Evolutionary conservation across 1,284 basidiomycete genomes (phyloP).

Genomic region (Ustilago tritici): DNA sequence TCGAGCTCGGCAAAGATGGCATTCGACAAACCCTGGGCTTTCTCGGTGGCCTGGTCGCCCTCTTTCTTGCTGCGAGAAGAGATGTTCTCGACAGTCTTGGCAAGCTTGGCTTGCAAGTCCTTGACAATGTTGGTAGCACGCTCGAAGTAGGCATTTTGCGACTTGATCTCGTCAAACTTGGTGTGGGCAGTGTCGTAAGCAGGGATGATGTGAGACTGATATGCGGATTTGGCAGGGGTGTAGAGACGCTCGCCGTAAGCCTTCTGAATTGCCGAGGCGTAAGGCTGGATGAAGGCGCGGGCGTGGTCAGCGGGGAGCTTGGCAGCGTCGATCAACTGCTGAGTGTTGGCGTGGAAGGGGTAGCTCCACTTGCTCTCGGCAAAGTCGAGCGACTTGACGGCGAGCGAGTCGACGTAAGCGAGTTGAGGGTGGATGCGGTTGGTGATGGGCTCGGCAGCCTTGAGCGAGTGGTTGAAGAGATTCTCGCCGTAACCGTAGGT

Average conservation of each 20-base stretch:
- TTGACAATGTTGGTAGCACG: constrained; percentile 62
- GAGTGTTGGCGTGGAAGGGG: constrained; percentile 66
- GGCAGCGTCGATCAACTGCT: constrained; percentile 56
- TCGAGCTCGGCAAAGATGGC: constrained; percentile 67
- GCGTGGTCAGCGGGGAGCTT: constrained; percentile 59
- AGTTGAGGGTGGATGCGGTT: constrained; percentile 63
- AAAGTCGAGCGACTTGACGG: constrained; percentile 63
- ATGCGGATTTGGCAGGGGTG: constrained; percentile 59
- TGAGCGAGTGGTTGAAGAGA: constrained; percentile 53
- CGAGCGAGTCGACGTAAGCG: constrained; percentile 58
- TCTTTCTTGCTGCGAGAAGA: constrained; percentile 57
- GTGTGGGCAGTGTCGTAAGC: constrained; percentile 50
- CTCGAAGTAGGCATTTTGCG: constrained; percentile 64
- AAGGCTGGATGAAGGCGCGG: constrained; percentile 43
- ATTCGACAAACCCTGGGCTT: constrained; percentile 61
- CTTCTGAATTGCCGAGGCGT: constrained; percentile 51
- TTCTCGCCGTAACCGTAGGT: constrained; percentile 59
- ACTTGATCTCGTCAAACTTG: constrained; percentile 66
- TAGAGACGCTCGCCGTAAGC: constrained; percentile 62
- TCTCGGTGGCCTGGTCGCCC: constrained; percentile 59
- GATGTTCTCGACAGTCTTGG: constrained; percentile 59
- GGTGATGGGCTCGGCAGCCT: constrained; percentile 61
- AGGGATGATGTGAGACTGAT: constrained; percentile 58
- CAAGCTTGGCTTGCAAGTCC: constrained; percentile 59
- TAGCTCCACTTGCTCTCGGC: constrained; percentile 66